A percentile compares a stretch with the other conserved stretches of the same genome.
phyloP scores from a whole-genome alignment of 371 early-diverging fungal genomes.

The Mortierella sp. region DNA sequence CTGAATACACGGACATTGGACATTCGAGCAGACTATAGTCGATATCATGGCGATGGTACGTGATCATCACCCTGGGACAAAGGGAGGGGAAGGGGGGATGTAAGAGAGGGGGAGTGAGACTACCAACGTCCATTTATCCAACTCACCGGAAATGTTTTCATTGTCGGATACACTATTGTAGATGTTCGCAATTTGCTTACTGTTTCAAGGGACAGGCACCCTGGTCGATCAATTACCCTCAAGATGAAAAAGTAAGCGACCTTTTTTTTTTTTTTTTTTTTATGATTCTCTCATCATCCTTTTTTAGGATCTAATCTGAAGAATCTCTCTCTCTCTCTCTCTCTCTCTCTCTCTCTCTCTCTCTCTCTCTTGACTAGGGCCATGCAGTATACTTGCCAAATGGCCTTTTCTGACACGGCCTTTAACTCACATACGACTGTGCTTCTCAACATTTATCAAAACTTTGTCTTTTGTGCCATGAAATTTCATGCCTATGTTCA shows the following conservation, averaged over 20 bases:
- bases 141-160: no score
- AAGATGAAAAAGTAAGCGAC: conserved; percentile 56
- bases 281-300: background rate
- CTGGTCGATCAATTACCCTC: conserved; percentile 54
- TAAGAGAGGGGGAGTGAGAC: no score
- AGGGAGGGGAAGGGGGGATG: no score
- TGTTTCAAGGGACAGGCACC: conserved; percentile 48
- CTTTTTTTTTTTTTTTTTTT: background rate
- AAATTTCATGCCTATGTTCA: conserved; percentile 66
- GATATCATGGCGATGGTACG: conserved; percentile 55
- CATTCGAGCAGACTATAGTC: conserved; percentile 70
- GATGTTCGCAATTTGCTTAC: conserved; percentile 43
- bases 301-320: background rate
- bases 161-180: background rate
- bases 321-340: background rate
- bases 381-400: conserved; percentile 52
- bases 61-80: no score
- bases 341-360: background rate
- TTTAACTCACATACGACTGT: conserved; percentile 68
- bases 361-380: conserved; percentile 13
- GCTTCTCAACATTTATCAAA: conserved; percentile 76
- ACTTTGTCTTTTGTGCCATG: conserved; percentile 69
- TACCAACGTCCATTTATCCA: no score
- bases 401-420: conserved; percentile 66
- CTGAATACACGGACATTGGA: conserved; percentile 72